Evolutionary conservation across 768 basidiomycete species (phyloP), one percentile per base, ranked within the genome.

Genomic region (Boletellus ananiceps): DNA sequence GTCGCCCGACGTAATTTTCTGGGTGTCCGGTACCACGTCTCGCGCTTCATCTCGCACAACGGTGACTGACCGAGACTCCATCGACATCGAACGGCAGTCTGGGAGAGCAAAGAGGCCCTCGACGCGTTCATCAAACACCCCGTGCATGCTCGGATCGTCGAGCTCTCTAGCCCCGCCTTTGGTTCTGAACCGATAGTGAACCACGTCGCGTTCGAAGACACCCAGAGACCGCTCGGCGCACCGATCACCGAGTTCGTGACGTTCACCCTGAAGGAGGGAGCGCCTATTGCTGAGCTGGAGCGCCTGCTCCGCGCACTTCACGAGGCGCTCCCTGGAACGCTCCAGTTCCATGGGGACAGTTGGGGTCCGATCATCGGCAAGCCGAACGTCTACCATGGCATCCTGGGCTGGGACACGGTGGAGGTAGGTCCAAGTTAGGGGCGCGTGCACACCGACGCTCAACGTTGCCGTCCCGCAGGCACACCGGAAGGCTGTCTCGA

Each of bases 391-490:
- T 62, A 61, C 43, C 29, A 66, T 35, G 68, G 68, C 14, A 57
- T 71, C 23, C 53, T 73, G 31, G 71, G 72, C 11, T 73, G 71
- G 72, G 62, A 69, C 42, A 70, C 51, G 14, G 66, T 70, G 5
- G 29, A 66, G 44, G 72, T 67, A 25, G 44, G 61, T 55, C 19
- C 15, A 5, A 5, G 25, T 5, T 3, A 42, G 31, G 39, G 29
- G 40, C 23, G 1, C 15, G 40, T 12, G 19, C 2, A 40, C 27
- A 4, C 14, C n/a, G 35, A 37, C 18, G 7, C 41, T 50, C 39
- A 50, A 36, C 14, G 13, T 29, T 15, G 29, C 29, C 29, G 11
- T 29, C n/a, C 45, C 47, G 14, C 46, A 71, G 71, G 71, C 67
- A 3, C 70, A 71, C 48, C 64, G 63, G 62, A 60, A 62, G 25